Evolutionary conservation across 495 filamentous ascomycete genomes (phyloP), one percentile per base, ranked within the genome.

Genomic region (Lasiosphaeris hirsuta): DNA sequence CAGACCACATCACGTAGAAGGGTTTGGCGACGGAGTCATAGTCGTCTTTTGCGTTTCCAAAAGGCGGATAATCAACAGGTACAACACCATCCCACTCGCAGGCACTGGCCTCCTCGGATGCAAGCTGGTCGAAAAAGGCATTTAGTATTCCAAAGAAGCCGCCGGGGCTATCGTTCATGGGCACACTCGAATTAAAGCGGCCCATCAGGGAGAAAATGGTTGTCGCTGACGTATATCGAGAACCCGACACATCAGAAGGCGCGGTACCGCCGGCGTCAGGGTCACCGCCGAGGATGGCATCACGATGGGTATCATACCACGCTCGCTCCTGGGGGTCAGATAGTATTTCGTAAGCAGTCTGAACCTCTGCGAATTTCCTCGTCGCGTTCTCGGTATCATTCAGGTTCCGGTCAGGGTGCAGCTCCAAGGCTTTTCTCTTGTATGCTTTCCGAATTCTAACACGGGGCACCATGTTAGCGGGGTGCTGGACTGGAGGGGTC

Each of bases 261-360:
- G 60, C 71, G 14, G 69, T 72, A 11, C 62, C 72, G 35, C 73
- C 70, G 13, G 69, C 70, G 41, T 70, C 78, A 44, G 84, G 78
- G 50, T 83, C 78, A 11, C 82, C 85, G 2, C 83, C 80, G 49
- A 97, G 75, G 47, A 97, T 91, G 11, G 85, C 86, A 59, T 91
- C 87, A 50, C 90, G 87, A 64, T 99, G 94, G 18, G 90, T 89
- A 65, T 99, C 93, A 71, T 99, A 99, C 94, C 94, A 97, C 8
- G 92, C 87, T 45, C 95, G 85, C 69, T 99, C 94, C 69, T 97
- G 92, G 7, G 90, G 85, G 69, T 99, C 95, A 13, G 92, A 95
- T 2, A 99, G 85, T 17, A 97, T 84, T 67, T 97, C 92, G 70
- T 97, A 96, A 38, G 94, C 94, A 9, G 90, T 80, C 68, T 96